Percentiles rank a stretch among this genome's conserved stretches.
phyloP scores from a whole-genome alignment of 2,329 filamentous ascomycete species.

The Beauveria varroae region DNA sequence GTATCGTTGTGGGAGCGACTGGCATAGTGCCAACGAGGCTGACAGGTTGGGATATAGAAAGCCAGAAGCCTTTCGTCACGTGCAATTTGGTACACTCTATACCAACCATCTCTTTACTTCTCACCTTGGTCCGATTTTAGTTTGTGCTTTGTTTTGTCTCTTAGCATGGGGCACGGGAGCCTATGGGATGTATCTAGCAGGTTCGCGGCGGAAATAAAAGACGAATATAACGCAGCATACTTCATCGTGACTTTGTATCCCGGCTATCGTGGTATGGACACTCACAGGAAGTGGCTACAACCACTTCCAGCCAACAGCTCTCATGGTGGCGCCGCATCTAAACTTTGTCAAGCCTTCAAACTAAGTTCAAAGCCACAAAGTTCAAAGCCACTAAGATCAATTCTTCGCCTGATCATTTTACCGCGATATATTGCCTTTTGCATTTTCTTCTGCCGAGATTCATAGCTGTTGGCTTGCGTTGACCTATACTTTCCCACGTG shows the following conservation, averaged over 20 bases:
- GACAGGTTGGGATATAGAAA: constrained; percentile 9
- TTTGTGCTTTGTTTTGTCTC: not conserved
- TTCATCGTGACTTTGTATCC: not conserved
- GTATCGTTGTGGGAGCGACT: constrained; percentile 14
- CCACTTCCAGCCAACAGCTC: not conserved
- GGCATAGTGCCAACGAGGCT: not conserved
- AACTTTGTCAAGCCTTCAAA: not conserved
- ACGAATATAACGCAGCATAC: constrained; percentile 6
- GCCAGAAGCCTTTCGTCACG: not conserved
- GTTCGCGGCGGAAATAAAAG: constrained; percentile 9
- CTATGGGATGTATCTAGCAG: constrained; percentile 11
- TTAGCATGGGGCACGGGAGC: not conserved
- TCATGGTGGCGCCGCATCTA: not conserved
- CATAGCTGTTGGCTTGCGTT: not conserved
- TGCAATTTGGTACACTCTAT: not conserved
- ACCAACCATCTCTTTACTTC: constrained; percentile 3
- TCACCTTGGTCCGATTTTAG: not conserved
- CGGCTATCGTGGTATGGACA: too few relatives aligned
- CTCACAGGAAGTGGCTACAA: too few relatives aligned
- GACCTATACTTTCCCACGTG: not conserved
- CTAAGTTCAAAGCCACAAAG: too few relatives aligned
- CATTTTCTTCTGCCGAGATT: too few relatives aligned
- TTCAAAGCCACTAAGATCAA: too few relatives aligned
- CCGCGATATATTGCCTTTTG: too few relatives aligned
- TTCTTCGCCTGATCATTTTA: too few relatives aligned